Evolutionary conservation across 805 yeast genomes (phyloP), one percentile per base, ranked within the genome.

Genomic region (Hanseniaspora hatyaiensis): DNA sequence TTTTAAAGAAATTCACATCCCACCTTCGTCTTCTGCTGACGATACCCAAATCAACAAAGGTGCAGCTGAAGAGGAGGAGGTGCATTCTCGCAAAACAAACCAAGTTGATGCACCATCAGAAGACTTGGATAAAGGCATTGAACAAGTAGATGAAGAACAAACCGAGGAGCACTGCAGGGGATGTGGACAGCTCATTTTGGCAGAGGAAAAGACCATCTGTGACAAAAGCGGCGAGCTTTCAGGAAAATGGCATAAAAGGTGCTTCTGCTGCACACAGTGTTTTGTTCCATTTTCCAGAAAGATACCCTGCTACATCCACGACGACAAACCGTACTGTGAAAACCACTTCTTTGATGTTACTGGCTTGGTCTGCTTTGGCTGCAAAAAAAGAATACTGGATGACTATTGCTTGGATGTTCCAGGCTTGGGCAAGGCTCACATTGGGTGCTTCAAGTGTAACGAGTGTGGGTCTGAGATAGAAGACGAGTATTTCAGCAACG

Each of bases 241-340:
- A 1, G 97, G 96, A 0, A 89, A 87, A 60, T 92, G 97, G 97
- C 98, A 92, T 60, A 71, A 94, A 33, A 64, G 70, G 13, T 92
- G 98, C 60, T 89, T 92, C 68, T 66, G 67, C 12, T 92, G 98
- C 67, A 64, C 70, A 16, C 63, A 68, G 11, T 89, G 97, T 65
- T 63, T 63, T 8, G 58, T 69, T 1, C 63, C 62, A 32, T 82
- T 83, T 63, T 70, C 68, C 53, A 82, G 77, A 56, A 70, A 73
- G 11, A 73, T 74, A 15, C 74, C 75, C 22, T 80, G 87, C 55
- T 92, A 88, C 61, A 95, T 83, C 6, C 70, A 77, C 34, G 69
- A 78, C 28, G 94, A 89, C 63, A 58, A 67, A 51, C 96, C 97
- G 12, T 86, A 78, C 63, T 92, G 98, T 67, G 75, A 77, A 52